Percentiles rank a stretch among this genome's conserved stretches.
These are phyloP conservation scores for Leccinellum rugosiceps DNA, from an alignment of 768 basidiomycete species.

Conservation along the genomic window DNA sequence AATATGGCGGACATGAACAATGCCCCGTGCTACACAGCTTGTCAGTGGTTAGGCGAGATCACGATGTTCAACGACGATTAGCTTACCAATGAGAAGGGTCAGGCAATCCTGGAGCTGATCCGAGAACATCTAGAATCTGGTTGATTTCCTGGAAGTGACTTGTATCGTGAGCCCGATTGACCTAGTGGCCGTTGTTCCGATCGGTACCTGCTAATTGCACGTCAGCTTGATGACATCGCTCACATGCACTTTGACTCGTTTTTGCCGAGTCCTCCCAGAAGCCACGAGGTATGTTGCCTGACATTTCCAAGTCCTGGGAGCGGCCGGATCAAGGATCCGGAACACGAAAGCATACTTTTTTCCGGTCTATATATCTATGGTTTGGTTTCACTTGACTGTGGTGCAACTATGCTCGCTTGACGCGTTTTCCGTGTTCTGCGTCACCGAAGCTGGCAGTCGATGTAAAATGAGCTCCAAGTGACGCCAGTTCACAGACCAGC, in stretches of 20 bases:
- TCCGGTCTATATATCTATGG: not conserved
- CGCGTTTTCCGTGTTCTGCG: not conserved
- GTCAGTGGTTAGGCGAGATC: constrained; percentile 25
- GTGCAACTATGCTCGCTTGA: not conserved
- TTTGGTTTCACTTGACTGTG: not conserved
- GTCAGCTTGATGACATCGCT: constrained; percentile 4
- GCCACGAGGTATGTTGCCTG: constrained; percentile 1
- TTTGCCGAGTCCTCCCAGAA: constrained; percentile 8
- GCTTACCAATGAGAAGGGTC: constrained; percentile 4
- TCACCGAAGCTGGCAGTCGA: not conserved
- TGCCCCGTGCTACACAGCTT: constrained; percentile 16
- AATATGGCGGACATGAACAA: constrained; percentile 30
- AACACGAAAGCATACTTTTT: not conserved
- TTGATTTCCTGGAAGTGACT: not conserved
- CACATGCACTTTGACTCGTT: constrained; percentile 6
- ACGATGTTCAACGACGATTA: constrained; percentile 5
- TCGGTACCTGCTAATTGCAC: constrained; percentile 3
- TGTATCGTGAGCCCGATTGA: not conserved
- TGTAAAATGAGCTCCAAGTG: not conserved
- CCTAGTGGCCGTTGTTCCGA: not conserved
- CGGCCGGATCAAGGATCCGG: constrained; percentile 16
- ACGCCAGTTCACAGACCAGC: not conserved
- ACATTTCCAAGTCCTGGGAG: not conserved
- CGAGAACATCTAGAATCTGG: constrained; percentile 10
- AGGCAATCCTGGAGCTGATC: constrained; percentile 10